Percentiles rank a stretch among this genome's conserved stretches.
Evolutionary conservation across 2,329 filamentous ascomycete species (phyloP).

Genomic region (Proliferodiscus dingleyae): DNA sequence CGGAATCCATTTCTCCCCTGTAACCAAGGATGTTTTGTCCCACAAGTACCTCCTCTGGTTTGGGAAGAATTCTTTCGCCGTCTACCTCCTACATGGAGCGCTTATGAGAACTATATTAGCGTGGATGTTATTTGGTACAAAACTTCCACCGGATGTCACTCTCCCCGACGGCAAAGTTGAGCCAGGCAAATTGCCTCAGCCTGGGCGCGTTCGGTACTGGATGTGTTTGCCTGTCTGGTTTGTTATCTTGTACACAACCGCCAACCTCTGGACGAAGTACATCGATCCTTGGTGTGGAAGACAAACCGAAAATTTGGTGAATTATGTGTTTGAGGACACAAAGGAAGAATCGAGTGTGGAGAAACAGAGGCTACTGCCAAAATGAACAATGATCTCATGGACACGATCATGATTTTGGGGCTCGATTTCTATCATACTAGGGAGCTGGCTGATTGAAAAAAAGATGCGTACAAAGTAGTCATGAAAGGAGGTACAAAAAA

Average conservation of each 20-base stretch:
- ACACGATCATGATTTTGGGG: too few relatives aligned
- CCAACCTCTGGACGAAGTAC: constrained; percentile 47
- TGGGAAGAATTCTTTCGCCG: constrained; percentile 58
- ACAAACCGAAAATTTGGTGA: constrained; percentile 36
- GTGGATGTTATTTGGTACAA: constrained; percentile 53
- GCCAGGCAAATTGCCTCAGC: constrained; percentile 32
- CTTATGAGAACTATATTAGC: constrained; percentile 54
- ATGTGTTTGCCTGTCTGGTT: constrained; percentile 42
- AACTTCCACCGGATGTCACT: constrained; percentile 28
- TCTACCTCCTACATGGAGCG: constrained; percentile 59
- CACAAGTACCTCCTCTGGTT: constrained; percentile 55
- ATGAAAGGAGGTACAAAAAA: too few relatives aligned
- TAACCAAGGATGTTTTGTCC: constrained; percentile 48
- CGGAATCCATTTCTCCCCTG: constrained; percentile 48
- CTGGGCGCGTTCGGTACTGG: constrained; percentile 35
- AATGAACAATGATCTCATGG: too few relatives aligned
- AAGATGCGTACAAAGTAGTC: too few relatives aligned
- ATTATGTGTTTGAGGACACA: constrained; percentile 25
- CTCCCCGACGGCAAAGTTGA: constrained; percentile 33
- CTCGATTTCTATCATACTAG: too few relatives aligned
- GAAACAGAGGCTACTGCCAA: constrained; percentile 17
- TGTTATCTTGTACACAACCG: constrained; percentile 41
- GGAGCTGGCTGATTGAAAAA: too few relatives aligned
- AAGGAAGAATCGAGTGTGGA: constrained; percentile 7
- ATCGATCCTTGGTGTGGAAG: constrained; percentile 48